Evolutionary conservation across 176 grass and related monocot genomes (phyloP), one percentile per base, ranked within the genome.

Genomic region (Olyra latifolia): DNA sequence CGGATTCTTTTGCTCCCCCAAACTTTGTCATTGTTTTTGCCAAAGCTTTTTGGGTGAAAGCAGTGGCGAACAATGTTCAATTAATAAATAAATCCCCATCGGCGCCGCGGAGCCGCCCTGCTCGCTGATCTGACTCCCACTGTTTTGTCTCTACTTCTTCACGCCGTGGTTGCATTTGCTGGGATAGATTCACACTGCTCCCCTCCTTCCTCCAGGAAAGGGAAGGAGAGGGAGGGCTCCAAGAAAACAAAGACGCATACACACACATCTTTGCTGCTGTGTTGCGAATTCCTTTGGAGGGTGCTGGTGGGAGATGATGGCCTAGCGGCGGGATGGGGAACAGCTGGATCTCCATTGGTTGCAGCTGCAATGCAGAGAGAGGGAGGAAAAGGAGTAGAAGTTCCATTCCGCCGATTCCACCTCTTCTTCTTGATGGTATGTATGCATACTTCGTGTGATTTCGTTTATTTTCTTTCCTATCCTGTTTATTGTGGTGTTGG

Each of bases 271-370:
- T 39, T 45, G 48, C 0, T 6, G 76, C n/a, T 12, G 57, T 24
- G 82, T 28, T 47, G 72, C 16, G 49, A 39, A 2, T 5, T 69
- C 43, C 63, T 22, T 38, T 8, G n/a, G 39, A 15, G 39, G 38
- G 27, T 27, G 46, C 0, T 15, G 10, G 81, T 42, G 35, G 55
- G 56, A 66, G 49, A 87, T 71, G 49, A 83, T 75, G 65, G 59
- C 71, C 77, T 91, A 84, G 82, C 40, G 60, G 77, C 47, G 54
- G 69, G 65, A 81, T 75, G 85, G 59, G 80, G 41, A 67, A 77
- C 81, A 72, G 89, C 85, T 85, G 81, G 81, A 88, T 91, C 85
- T 88, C 81, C 52, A 48, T 80, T 39, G 81, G 78, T 86, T 88
- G 85, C 81, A 91, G 89, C 89, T 91, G 89, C 80, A 23, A 48